phyloP scores from a whole-genome alignment of 1,284 basidiomycete genomes.

The Chalciporus piperatoides region DNA sequence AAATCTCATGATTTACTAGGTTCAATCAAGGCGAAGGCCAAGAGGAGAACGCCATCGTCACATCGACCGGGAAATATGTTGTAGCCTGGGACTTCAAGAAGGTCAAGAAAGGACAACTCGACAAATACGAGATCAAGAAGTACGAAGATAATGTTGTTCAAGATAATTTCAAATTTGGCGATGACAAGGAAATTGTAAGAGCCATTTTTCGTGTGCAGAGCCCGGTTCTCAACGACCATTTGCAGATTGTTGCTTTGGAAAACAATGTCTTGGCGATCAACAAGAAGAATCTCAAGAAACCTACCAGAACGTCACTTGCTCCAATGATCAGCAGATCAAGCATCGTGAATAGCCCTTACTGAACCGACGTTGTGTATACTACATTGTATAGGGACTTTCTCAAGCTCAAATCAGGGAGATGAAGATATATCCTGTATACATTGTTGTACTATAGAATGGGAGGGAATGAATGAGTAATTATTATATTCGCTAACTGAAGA shows the following conservation, averaged over 20 bases:
- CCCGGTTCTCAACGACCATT: constrained; percentile 5
- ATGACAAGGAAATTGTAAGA: constrained; percentile 90
- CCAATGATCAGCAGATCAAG: constrained; percentile 47
- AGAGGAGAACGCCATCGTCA: constrained; percentile 94
- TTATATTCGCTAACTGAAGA: constrained; percentile 25
- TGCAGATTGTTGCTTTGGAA: constrained; percentile 86
- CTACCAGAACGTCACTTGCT: constrained; percentile 77
- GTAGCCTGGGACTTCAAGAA: constrained; percentile 96
- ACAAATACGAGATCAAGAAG: constrained; percentile 96
- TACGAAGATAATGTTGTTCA: constrained; percentile 95
- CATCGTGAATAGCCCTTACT: constrained; percentile 74
- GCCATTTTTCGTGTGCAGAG: not conserved
- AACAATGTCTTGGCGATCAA: constrained; percentile 94
- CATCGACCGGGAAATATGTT: constrained; percentile 93
- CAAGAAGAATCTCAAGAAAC: constrained; percentile 87
- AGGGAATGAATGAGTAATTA: not conserved
- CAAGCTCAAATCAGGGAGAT: not conserved
- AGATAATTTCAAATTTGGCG: constrained; percentile 94
- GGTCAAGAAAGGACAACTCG: constrained; percentile 87
- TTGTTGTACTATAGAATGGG: not conserved
- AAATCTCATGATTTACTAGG: constrained; percentile 39
- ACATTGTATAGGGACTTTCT: not conserved
- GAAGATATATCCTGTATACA: constrained; percentile 15
- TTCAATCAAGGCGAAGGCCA: constrained; percentile 90
- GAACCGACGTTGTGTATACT: constrained; percentile 15